Percentiles rank a stretch among this genome's conserved stretches.
These are phyloP conservation scores for Yamadazyma insecticola DNA, from an alignment of 805 yeast genomes.

Conservation along the genomic window DNA sequence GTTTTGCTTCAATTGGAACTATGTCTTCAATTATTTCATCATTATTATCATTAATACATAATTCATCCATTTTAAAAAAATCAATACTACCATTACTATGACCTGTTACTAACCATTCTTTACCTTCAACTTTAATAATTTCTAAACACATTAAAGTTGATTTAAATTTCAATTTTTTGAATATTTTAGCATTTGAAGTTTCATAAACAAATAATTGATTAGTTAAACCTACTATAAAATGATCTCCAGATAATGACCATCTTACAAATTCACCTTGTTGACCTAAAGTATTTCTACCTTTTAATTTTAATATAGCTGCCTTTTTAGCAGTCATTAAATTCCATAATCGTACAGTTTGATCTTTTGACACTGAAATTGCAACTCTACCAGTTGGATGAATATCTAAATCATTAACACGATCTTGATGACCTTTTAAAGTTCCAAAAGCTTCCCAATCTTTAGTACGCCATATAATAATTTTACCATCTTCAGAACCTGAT, in stretches of 20 bases:
- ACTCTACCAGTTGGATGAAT: conserved; percentile 89
- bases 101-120: conserved; percentile 62
- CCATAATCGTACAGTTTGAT: conserved; percentile 84
- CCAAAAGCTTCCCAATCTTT: conserved; percentile 96
- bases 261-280: conserved; percentile 61
- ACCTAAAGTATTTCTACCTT: conserved; percentile 61
- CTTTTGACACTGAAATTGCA: conserved; percentile 85
- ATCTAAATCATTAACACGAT: conserved; percentile 76
- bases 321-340: conserved; percentile 94
- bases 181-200: conserved; percentile 57
- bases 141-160: conserved; percentile 68
- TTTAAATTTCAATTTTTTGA: conserved; percentile 47
- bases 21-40: conserved; percentile 24
- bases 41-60: conserved; percentile 18
- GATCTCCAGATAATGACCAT: conserved; percentile 66
- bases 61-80: conserved; percentile 43
- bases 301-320: conserved; percentile 77
- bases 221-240: conserved; percentile 71
- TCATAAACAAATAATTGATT: conserved; percentile 62
- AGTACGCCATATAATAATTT: conserved; percentile 86
- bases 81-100: conserved; percentile 66
- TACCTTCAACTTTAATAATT: conserved; percentile 39
- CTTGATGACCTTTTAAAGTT: conserved; percentile 82
- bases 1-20: conserved; percentile 26
- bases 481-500: conserved; percentile 89